Evolutionary conservation across 1,284 basidiomycete species (phyloP), one percentile per base, ranked within the genome.

Genomic region (Ganoderma meredithae): DNA sequence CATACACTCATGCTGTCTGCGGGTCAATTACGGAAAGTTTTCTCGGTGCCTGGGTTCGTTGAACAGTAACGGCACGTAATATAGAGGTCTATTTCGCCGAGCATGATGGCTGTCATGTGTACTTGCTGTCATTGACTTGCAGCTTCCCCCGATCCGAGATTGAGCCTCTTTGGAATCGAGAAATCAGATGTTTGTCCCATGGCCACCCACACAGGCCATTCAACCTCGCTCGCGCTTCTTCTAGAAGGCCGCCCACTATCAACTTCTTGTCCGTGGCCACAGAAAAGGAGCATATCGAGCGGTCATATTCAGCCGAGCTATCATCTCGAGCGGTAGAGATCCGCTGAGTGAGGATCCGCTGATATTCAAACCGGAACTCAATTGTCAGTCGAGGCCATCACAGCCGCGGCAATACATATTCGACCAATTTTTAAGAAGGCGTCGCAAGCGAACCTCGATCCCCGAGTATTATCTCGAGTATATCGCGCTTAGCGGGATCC

Each of bases 11-110:
- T 33, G 33, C 0, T 15, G n/a, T n/a, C 27, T 13, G 19, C 58
- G 58, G 58, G 58, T 12, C 36, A 59, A 59, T 41, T 22, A 22
- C 58, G 58, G 58, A 41, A 25, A 19, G 39, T n/a, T n/a, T 40
- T 25, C 36, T 59, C 39, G 39, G 58, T 59, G 36, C 58, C 58
- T 59, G 36, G 13, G 12, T n/a, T 12, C 36, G 40, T 9, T n/a
- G 27, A 3, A 27, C 15, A 8, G 33, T 27, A 22, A 22, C 9
- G 19, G 12, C 17, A 19, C n/a, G 8, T 15, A 40, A 10, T 59
- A 19, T 22, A 22, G 36, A 22, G 33, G 17, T 5, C 58, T 59
- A 59, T 59, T 59, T 59, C 12, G 7, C 58, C 39, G 58, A 41
- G 58, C 58, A 36, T 41, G 10, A n/a, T n/a, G n/a, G n/a, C n/a